Base-by-base conservation (phyloP, 2,329 filamentous ascomycete species). In the Didymosphaeria variabile region DNA sequence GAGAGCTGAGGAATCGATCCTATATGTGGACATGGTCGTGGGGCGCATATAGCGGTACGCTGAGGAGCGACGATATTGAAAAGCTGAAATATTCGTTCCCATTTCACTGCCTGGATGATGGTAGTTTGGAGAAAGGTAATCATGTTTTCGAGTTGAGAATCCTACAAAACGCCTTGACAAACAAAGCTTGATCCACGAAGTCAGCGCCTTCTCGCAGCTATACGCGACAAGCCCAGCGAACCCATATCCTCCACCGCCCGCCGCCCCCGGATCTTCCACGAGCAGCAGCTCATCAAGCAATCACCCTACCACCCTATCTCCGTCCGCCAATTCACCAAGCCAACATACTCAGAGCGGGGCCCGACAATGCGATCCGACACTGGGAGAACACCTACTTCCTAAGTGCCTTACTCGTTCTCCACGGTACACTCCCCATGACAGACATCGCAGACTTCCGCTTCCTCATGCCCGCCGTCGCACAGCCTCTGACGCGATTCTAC, bases 181-280 rank as follows among this genome's bases (percentile, higher is more conserved):
- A 2, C 42, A 23, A 13, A 19, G 13, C 3, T 40, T 56, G 2
- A 29, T 56, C 26, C 5, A 46, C 5, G 12, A 19, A 15, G 53
- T 56, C 40, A 17, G n/a, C 26, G 26, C 13, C 4, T 56, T 56
- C 13, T 47, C 53, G 21, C 12, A 12, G 2, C 53, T 56, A 10
- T 56, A 56, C 42, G 15, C 31, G 53, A 56, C 23, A 21, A 17
- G 15, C 3, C 29, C 21, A 8, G 17, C 12, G 15, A n/a, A 9
- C 7, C 31, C 38, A 5, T 31, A 5, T 19, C 9, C 3, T 6
- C 31, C 19, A 52, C 49, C 23, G 23, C 26, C 19, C 21, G 36
- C 8, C 52, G 52, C n/a, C 52, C 52, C 9, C 45, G 52, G 52
- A 42, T 55, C 8, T 42, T 29, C 9, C 19, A 17, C 34, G 51